These are phyloP conservation scores for Tolypocladium ovalisporum DNA, from an alignment of 2,329 filamentous ascomycete species.

Conservation along the genomic window DNA sequence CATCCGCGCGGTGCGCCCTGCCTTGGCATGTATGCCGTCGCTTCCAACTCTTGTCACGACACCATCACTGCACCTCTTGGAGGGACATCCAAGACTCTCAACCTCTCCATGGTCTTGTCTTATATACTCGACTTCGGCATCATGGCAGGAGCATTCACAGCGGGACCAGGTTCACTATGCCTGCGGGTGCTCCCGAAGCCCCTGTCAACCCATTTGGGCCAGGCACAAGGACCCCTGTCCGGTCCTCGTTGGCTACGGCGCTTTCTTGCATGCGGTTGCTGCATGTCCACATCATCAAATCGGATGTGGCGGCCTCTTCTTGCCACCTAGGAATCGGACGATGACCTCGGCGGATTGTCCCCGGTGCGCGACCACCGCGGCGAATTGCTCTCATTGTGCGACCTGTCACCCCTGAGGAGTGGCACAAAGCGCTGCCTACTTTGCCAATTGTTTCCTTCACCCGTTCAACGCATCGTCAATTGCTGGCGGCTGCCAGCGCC, in stretches of 20 bases:
- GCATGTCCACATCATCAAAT: background rate
- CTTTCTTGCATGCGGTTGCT: background rate
- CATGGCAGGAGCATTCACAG: background rate
- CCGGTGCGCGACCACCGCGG: background rate
- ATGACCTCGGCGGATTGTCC: background rate
- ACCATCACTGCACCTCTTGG: background rate
- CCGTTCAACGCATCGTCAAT: background rate
- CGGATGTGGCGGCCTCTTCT: background rate
- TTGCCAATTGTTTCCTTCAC: background rate
- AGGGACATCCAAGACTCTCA: background rate
- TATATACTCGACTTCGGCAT: no score
- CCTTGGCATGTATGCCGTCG: background rate
- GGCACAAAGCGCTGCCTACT: background rate
- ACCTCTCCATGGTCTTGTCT: no score
- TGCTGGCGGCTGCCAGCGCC: background rate
- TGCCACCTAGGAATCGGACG: background rate
- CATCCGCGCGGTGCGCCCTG: background rate
- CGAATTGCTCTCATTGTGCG: background rate
- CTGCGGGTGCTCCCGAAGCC: background rate
- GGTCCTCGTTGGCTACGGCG: background rate
- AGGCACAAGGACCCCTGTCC: background rate
- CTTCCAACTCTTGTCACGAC: background rate
- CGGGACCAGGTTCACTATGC: background rate
- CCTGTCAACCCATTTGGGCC: background rate
- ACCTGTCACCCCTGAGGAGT: no score